phyloP scores from a whole-genome alignment of 331 rosid species.

The Pyracantha coccinea region DNA sequence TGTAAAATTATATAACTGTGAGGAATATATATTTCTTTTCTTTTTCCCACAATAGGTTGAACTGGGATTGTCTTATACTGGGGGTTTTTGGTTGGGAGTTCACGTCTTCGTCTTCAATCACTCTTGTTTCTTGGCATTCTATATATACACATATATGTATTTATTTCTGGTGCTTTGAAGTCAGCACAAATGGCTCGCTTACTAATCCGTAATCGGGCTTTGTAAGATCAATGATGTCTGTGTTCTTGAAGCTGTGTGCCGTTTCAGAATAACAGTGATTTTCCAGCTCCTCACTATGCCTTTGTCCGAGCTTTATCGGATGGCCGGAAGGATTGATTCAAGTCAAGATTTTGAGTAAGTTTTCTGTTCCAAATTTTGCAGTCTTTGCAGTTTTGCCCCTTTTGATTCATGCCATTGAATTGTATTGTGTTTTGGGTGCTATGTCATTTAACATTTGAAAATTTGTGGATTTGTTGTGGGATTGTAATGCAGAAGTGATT shows the following conservation, averaged over 20 bases:
- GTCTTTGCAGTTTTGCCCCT: slow-evolving; percentile 4
- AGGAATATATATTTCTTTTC: slow-evolving; percentile 5
- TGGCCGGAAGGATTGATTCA: slow-evolving; percentile 47
- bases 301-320: slow-evolving; percentile 55
- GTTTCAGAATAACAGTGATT: slow-evolving; percentile 19
- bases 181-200: slow-evolving; percentile 7
- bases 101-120: not conserved
- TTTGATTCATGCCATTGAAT: slow-evolving; percentile 12
- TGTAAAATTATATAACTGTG: slow-evolving; percentile 17
- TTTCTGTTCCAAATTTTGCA: slow-evolving; percentile 3
- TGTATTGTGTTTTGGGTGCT: not conserved
- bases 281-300: slow-evolving; percentile 44
- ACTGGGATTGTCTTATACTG: slow-evolving; percentile 29
- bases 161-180: slow-evolving; percentile 27
- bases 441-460: slow-evolving; percentile 5
- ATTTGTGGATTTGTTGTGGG: slow-evolving; percentile 12
- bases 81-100: slow-evolving; percentile 27
- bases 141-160: not conserved
- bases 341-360: slow-evolving; percentile 51
- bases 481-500: slow-evolving; percentile 55
- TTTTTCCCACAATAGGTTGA: slow-evolving; percentile 21
- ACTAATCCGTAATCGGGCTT: slow-evolving; percentile 12
- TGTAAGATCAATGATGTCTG: slow-evolving; percentile 15
- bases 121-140: slow-evolving; percentile 12
- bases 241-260: slow-evolving; percentile 25